phyloP scores from a whole-genome alignment of 1,284 basidiomycete species.

The Ustilago hordei region DNA sequence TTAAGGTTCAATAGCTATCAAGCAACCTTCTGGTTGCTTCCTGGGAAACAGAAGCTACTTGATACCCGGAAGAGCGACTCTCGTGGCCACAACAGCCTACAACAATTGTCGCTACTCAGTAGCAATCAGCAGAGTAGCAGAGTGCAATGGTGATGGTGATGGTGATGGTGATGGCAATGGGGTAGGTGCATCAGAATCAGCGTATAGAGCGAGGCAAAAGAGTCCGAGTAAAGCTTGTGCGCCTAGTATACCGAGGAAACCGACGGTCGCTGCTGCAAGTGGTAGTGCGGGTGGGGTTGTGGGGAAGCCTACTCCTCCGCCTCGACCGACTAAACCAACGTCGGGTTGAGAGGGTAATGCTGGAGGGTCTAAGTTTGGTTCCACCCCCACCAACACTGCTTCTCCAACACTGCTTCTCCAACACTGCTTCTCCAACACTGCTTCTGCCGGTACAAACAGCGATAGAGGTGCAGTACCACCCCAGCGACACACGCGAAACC shows the following conservation, averaged over 20 bases:
- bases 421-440: background rate
- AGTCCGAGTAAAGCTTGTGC: constrained; percentile 17
- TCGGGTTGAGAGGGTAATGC: constrained; percentile 20
- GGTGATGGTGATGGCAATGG: background rate
- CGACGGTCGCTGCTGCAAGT: background rate
- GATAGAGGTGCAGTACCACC: background rate
- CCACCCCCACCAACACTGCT: background rate
- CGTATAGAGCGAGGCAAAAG: constrained; percentile 16
- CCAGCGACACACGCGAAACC: constrained; percentile 9
- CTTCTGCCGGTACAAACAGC: constrained; percentile 10
- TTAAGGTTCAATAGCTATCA: constrained; percentile 15
- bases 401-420: background rate
- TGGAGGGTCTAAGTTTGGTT: constrained; percentile 36
- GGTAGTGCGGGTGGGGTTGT: background rate
- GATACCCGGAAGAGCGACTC: constrained; percentile 5
- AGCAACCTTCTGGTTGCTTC: constrained; percentile 2
- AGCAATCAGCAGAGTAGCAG: too few species aligned
- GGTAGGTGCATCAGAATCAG: background rate
- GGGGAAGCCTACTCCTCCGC: constrained; percentile 10
- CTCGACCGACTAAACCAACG: constrained; percentile 17
- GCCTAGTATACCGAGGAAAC: constrained; percentile 16
- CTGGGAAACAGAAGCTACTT: background rate
- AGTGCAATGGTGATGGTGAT: too few species aligned
- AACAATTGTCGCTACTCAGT: constrained; percentile 5
- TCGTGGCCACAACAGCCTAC: background rate